These are phyloP conservation scores for Saxophila tyrrhenica DNA, from an alignment of 495 filamentous ascomycete genomes.

Conservation along the genomic window DNA sequence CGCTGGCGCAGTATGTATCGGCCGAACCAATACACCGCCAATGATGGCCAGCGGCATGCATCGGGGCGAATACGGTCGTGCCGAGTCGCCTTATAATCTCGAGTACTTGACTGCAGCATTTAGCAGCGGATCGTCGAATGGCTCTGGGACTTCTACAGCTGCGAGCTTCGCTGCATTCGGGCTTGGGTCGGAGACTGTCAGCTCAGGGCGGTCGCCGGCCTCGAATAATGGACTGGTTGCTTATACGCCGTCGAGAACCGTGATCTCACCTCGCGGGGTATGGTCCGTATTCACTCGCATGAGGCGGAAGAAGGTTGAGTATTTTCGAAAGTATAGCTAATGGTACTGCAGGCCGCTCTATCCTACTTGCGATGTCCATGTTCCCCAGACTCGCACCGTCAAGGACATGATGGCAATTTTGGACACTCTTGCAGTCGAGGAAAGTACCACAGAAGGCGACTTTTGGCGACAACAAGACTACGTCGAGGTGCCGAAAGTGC, in stretches of 20 bases:
- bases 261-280: conserved; percentile 26
- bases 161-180: conserved; percentile 28
- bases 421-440: conserved; percentile 19
- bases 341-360: conserved; percentile 22
- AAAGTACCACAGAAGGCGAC: conserved; percentile 21
- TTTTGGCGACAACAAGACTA: conserved; percentile 28
- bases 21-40: conserved; percentile 30
- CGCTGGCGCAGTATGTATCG: conserved; percentile 27
- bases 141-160: conserved; percentile 21
- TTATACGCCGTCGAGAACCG: conserved; percentile 23
- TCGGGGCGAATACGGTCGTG: conserved; percentile 27
- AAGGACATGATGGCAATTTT: conserved; percentile 27
- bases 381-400: conserved; percentile 26
- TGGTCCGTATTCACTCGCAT: conserved; percentile 22
- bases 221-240: neutral
- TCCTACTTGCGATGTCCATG: conserved; percentile 28
- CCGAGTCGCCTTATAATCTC: conserved; percentile 28
- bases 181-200: conserved; percentile 11
- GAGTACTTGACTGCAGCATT: conserved; percentile 29
- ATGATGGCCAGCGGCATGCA: conserved; percentile 32
- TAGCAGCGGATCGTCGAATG: conserved; percentile 30
- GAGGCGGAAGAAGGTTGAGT: too few species aligned
- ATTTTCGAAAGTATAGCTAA: too few species aligned
- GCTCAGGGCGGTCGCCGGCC: neutral
- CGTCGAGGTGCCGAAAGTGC: conserved; percentile 13